phyloP scores from a whole-genome alignment of 2,329 filamentous ascomycete species.

The Monosporascus sp. region DNA sequence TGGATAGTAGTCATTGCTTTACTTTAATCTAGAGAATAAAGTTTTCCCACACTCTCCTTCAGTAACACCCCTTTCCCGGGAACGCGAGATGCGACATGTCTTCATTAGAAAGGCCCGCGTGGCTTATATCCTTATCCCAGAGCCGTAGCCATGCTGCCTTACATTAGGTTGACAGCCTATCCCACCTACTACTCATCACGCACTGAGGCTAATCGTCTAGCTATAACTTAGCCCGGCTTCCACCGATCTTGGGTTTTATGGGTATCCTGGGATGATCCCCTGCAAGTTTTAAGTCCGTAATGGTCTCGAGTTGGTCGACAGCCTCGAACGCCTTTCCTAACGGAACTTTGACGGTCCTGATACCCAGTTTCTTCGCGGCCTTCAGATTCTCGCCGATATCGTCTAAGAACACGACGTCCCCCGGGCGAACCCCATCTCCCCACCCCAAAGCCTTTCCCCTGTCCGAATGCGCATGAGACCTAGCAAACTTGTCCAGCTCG shows the following conservation, averaged over 20 bases:
- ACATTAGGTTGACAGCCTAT: not conserved
- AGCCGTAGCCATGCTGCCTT: not conserved
- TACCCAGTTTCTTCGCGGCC: slow-evolving; percentile 66
- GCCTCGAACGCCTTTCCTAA: slow-evolving; percentile 75
- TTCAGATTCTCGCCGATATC: slow-evolving; percentile 94
- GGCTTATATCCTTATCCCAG: too few species aligned
- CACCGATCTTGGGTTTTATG: slow-evolving; percentile 31
- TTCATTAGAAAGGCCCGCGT: too few species aligned
- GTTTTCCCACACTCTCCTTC: too few species aligned
- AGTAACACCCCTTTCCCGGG: too few species aligned
- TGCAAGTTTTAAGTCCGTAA: slow-evolving; percentile 63
- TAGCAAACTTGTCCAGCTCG: slow-evolving; percentile 59
- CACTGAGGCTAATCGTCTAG: not conserved
- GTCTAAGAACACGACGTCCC: slow-evolving; percentile 81
- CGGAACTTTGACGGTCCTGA: slow-evolving; percentile 79
- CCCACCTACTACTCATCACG: not conserved
- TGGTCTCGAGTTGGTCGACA: slow-evolving; percentile 71
- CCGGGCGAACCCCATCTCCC: slow-evolving; percentile 48
- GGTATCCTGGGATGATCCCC: slow-evolving; percentile 49
- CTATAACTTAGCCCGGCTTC: slow-evolving; percentile 40
- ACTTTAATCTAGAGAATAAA: too few species aligned
- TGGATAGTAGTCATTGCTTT: too few species aligned
- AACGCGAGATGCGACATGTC: too few species aligned
- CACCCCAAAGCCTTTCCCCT: slow-evolving; percentile 38
- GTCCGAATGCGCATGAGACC: slow-evolving; percentile 38